Evolutionary conservation across 129 eudicot species (phyloP).

Genomic region (Pulicaria dysenterica): DNA sequence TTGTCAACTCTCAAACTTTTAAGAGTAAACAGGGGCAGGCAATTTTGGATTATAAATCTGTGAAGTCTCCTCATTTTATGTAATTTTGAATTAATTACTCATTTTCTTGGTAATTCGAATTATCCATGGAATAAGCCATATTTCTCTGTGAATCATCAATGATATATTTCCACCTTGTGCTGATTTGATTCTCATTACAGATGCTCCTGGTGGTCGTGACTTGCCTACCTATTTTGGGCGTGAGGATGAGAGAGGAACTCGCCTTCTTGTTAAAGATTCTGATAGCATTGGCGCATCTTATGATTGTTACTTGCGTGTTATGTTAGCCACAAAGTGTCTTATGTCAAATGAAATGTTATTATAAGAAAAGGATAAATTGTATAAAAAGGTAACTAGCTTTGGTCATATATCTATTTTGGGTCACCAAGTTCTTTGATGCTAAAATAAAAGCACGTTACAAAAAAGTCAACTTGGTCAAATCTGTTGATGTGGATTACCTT

Average conservation of each 20-base stretch:
- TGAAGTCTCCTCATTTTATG: no score
- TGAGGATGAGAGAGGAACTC: constrained; percentile 54
- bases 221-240: constrained; percentile 49
- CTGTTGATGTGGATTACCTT: not conserved
- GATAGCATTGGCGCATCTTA: constrained; percentile 76
- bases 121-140: no score
- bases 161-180: not conserved
- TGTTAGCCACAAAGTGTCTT: no score
- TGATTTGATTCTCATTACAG: constrained; percentile 38
- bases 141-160: not conserved
- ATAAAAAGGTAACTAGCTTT: not conserved
- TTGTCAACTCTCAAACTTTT: no score
- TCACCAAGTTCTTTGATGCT: not conserved
- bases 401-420: no score
- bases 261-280: constrained; percentile 58
- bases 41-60: no score
- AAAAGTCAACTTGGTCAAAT: not conserved
- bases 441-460: not conserved
- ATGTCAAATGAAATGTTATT: constrained; percentile 10
- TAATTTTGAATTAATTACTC: no score
- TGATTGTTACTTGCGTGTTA: constrained; percentile 65
- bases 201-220: constrained; percentile 64
- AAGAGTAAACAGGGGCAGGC: no score
- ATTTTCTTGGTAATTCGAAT: no score
- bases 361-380: constrained; percentile 9